These are phyloP conservation scores for Backusella westeae DNA, from an alignment of 192 early-diverging fungal species.

Conservation along the genomic window DNA sequence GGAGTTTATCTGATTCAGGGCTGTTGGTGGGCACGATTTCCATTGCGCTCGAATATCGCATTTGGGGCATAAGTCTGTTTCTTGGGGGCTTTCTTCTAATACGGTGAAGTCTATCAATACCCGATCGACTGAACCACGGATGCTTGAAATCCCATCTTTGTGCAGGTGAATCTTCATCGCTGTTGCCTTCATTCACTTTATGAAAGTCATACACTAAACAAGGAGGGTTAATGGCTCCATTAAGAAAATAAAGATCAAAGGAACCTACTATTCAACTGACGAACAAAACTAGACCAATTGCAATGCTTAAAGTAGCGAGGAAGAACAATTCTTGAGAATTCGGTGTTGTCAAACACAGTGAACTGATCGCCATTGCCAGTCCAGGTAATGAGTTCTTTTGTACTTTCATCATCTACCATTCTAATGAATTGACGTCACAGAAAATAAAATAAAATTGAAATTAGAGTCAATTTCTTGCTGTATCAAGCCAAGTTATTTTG, in stretches of 20 bases:
- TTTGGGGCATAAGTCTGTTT: background rate
- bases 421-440: constrained; percentile 28
- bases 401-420: constrained; percentile 65
- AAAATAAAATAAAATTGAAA: background rate
- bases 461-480: too few relatives aligned
- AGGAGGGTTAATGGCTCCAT: background rate
- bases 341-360: constrained; percentile 77
- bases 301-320: constrained; percentile 88
- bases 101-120: constrained; percentile 15
- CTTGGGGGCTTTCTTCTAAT: constrained; percentile 9
- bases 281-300: constrained; percentile 85
- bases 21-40: background rate
- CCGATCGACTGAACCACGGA: constrained; percentile 70
- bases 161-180: constrained; percentile 28
- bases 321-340: constrained; percentile 71
- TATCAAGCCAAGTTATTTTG: too few relatives aligned
- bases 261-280: constrained; percentile 73
- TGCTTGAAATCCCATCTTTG: constrained; percentile 84
- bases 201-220: constrained; percentile 74
- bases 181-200: constrained; percentile 52
- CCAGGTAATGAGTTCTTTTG: constrained; percentile 66
- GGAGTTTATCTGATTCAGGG: background rate
- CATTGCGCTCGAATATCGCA: constrained; percentile 7
- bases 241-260: background rate
- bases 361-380: constrained; percentile 76